Percentiles rank a stretch among this genome's conserved stretches.
Evolutionary conservation across 2,329 filamentous ascomycete species (phyloP).

Genomic region (Trichoderma guizhouense): DNA sequence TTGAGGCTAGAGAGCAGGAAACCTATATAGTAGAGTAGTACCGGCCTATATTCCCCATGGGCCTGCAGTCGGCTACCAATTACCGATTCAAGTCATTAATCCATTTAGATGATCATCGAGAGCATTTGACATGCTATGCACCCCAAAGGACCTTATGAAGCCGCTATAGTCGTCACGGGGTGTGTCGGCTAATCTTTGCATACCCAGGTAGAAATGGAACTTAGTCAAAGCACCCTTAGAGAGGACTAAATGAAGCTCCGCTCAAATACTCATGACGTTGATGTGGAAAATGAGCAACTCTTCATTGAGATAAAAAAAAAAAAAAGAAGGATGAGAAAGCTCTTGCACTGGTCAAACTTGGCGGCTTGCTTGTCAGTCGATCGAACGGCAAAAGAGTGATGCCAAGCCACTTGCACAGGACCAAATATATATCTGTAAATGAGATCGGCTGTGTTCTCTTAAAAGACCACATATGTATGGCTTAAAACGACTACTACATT

Average conservation of each 20-base stretch:
- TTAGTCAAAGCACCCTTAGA: not conserved
- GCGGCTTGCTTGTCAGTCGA: not conserved
- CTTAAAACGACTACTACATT: not conserved
- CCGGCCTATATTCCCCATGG: too few species aligned
- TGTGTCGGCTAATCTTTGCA: not conserved
- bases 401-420: not conserved
- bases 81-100: too few species aligned
- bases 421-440: not conserved
- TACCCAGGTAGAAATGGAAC: not conserved
- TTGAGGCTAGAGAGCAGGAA: not conserved
- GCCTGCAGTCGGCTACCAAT: too few species aligned
- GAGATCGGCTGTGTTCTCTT: not conserved
- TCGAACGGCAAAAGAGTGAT: not conserved
- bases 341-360: not conserved
- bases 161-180: not conserved
- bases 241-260: not conserved
- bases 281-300: not conserved
- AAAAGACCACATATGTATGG: not conserved
- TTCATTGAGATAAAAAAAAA: not conserved
- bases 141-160: too few species aligned
- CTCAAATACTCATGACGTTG: not conserved
- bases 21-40: too few species aligned
- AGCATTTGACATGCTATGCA: too few species aligned
- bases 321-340: not conserved
- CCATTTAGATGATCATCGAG: too few species aligned